phyloP scores from a whole-genome alignment of 805 yeast genomes.

The Pichia gijzeniarum region DNA sequence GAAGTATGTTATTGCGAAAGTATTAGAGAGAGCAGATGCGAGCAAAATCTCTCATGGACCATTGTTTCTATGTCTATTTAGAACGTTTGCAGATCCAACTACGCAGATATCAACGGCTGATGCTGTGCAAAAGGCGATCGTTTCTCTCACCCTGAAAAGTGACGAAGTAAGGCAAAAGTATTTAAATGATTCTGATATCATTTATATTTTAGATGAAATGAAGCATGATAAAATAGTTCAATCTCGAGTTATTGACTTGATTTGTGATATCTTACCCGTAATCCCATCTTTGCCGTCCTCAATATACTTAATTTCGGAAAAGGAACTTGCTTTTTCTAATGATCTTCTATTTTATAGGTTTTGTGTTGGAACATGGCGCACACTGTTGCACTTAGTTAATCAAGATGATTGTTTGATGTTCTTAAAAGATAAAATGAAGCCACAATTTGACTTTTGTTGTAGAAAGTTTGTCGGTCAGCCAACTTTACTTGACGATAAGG shows the following conservation, averaged over 20 bases:
- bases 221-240: conserved; percentile 21
- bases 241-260: conserved; percentile 28
- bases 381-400: conserved; percentile 16
- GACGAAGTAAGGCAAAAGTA: conserved; percentile 28
- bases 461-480: conserved; percentile 19
- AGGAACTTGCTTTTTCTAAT: conserved; percentile 19
- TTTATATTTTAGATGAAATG: conserved; percentile 19
- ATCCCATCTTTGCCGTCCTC: conserved; percentile 22
- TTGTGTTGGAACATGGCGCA: conserved; percentile 27
- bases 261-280: conserved; percentile 23
- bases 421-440: conserved; percentile 16
- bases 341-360: conserved; percentile 29
- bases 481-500: conserved; percentile 7
- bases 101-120: conserved; percentile 20
- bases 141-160: conserved; percentile 21
- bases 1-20: conserved; percentile 21
- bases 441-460: conserved; percentile 21
- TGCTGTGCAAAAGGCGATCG: conserved; percentile 20
- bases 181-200: conserved; percentile 20
- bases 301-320: conserved; percentile 20
- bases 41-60: conserved; percentile 20
- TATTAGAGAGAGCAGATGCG: conserved; percentile 24
- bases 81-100: conserved; percentile 17
- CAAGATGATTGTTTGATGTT: conserved; percentile 1
- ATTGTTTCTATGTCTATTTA: conserved; percentile 18